Base-by-base conservation (phyloP, 495 filamentous ascomycete species). In the Penicillium paxilli region DNA sequence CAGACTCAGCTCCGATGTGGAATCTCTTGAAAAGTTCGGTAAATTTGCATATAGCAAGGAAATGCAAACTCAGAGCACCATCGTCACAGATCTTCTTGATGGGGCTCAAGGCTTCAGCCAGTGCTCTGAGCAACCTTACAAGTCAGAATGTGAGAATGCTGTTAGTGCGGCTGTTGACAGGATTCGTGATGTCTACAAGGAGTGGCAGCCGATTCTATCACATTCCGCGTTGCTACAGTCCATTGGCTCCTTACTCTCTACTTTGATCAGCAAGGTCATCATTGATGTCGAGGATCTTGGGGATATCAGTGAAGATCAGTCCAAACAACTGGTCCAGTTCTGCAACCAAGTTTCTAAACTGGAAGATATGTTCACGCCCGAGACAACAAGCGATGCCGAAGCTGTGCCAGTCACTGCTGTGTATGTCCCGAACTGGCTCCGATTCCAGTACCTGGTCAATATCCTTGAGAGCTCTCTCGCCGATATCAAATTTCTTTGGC, bases 401-500 rank as follows among this genome's bases (percentile, higher is more conserved):
- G 60, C 63, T 14, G 56, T 89, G 3, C 86, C 87, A 9, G 75
- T 89, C 32, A 91, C 91, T 20, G 83, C 85, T 10, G 78, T 96
- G 25, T 97, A 96, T 62, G 87, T 89, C 24, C 73, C 80, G 0
- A 84, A 81, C 55, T 99, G 94, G 95, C 76, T 96, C 49, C 87
- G 90, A 49, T 90, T 99, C 62, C 88, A 94, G 62, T 96, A 91
- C 63, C 72, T 99, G 17, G 78, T 84, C 47, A 90, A 96, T 65
- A 90, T 99, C 46, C 71, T 99, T 46, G 91, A 98, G 69, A 92
- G 89, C 60, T 90, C 88, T 48, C 75, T 98, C 38, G 87, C 83
- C 47, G 93, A 99, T 58, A 93, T 99, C 57, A 84, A 85, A 64
- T 96, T 83, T 63, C 69, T 96, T 45, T 98, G 92, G 90, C 75